Percentiles rank a stretch among this genome's conserved stretches.
These are phyloP conservation scores for Gastrolobium bilobum DNA, from an alignment of 306 rosid genomes.

Conservation along the genomic window DNA sequence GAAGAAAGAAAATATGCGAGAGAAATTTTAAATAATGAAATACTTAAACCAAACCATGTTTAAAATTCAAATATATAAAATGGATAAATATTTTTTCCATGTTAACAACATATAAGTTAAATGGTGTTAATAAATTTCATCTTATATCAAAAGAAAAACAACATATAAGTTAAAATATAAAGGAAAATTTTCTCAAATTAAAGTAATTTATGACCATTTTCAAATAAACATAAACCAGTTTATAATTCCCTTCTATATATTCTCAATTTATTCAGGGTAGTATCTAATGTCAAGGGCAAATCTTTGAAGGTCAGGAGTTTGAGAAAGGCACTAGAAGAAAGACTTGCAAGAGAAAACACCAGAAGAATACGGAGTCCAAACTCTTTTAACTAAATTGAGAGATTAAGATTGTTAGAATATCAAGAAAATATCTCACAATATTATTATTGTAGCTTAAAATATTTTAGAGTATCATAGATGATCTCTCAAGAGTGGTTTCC, in stretches of 20 bases:
- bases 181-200: neutral
- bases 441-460: too few species aligned
- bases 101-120: neutral
- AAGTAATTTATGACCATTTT: conserved; percentile 25
- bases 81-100: conserved; percentile 2
- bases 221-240: neutral
- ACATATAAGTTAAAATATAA: neutral
- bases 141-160: neutral
- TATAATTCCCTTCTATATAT: neutral
- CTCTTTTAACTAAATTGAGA: too few species aligned
- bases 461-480: too few species aligned
- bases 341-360: neutral
- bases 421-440: too few species aligned
- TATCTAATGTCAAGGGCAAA: neutral
- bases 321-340: neutral
- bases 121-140: neutral
- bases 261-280: neutral
- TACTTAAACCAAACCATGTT: neutral
- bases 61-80: neutral
- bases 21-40: neutral
- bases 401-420: too few species aligned
- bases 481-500: too few species aligned
- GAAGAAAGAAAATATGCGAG: neutral
- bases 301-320: neutral
- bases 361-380: neutral